Evolutionary conservation across 371 early-diverging fungal species (phyloP).

Genomic region (Mucor plumbeus): DNA sequence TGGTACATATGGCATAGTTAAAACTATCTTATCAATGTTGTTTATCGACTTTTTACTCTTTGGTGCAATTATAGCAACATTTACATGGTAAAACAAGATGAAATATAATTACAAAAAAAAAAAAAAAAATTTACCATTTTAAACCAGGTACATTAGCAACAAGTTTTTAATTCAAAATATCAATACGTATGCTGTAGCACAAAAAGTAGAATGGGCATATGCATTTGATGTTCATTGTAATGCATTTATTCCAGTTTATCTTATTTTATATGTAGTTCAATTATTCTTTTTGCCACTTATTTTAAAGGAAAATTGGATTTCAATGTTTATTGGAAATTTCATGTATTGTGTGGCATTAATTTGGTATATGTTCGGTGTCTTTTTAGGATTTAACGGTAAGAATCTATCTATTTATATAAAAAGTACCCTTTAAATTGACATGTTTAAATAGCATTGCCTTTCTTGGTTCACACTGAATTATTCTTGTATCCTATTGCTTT

Average conservation of each 20-base stretch:
- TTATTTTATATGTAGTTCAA: conserved; percentile 86
- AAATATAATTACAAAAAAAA: conserved; percentile 1
- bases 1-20: conserved; percentile 64
- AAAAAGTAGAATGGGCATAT: conserved; percentile 93
- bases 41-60: conserved; percentile 76
- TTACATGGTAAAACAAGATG: conserved; percentile 76
- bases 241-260: conserved; percentile 84
- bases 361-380: conserved; percentile 86
- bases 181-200: conserved; percentile 79
- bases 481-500: conserved; percentile 86
- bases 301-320: conserved; percentile 73
- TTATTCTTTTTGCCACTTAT: conserved; percentile 85
- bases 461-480: conserved; percentile 83
- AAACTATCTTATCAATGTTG: conserved; percentile 74
- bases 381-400: conserved; percentile 86
- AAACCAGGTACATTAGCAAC: conserved; percentile 73
- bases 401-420: neutral
- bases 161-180: conserved; percentile 76
- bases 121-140: neutral
- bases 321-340: conserved; percentile 82
- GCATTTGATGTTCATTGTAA: conserved; percentile 95
- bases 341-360: conserved; percentile 77
- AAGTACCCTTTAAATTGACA: conserved; percentile 1
- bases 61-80: conserved; percentile 69
- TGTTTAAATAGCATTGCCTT: conserved; percentile 74